These are phyloP conservation scores for Gonapodya prolifera DNA, from an alignment of 192 early-diverging fungal species.

Conservation along the genomic window DNA sequence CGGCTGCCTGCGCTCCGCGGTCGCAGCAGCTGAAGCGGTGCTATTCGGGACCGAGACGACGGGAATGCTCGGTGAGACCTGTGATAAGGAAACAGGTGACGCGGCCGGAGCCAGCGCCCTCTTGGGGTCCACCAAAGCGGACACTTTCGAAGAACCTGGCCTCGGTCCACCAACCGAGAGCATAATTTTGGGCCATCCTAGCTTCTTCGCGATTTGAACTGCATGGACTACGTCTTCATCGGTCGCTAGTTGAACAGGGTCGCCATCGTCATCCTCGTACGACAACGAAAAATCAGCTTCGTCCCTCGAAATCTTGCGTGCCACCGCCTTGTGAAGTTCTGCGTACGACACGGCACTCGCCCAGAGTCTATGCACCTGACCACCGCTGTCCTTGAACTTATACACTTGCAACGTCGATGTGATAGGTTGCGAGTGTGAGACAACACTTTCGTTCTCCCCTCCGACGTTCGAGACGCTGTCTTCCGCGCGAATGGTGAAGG, in stretches of 20 bases:
- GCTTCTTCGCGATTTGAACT: conserved; percentile 61
- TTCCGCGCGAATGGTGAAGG: neutral
- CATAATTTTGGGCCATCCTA: conserved; percentile 65
- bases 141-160: neutral
- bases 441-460: conserved; percentile 42
- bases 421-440: conserved; percentile 34
- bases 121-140: neutral
- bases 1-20: neutral
- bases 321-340: neutral
- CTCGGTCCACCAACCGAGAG: conserved; percentile 35
- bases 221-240: conserved; percentile 75
- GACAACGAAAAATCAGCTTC: conserved; percentile 26
- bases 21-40: neutral
- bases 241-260: conserved; percentile 63
- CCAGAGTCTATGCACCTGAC: conserved; percentile 64
- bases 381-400: conserved; percentile 63
- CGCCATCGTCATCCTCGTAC: conserved; percentile 87
- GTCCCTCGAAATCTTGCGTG: neutral
- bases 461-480: conserved; percentile 13
- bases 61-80: neutral
- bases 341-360: conserved; percentile 24
- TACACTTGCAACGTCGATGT: conserved; percentile 6
- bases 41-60: neutral
- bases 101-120: neutral
- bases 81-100: neutral